Conservation (phyloP, 2,329 filamentous ascomycete genomes). For the Neofusicoccum parvum region DNA sequence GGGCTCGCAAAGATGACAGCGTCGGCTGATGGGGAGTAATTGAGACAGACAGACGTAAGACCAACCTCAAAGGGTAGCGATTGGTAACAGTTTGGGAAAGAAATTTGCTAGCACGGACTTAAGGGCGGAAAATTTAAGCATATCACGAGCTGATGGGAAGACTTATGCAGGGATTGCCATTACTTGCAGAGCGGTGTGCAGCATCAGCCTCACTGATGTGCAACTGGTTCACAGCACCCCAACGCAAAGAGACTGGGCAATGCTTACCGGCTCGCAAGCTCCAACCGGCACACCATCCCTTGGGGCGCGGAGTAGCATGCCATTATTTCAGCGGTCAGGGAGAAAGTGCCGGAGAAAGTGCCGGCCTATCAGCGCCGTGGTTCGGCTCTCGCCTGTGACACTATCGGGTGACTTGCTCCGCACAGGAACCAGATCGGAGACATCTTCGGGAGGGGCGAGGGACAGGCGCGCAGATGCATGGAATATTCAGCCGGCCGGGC, state of each 20-base stretch:
- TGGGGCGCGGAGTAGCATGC: not conserved
- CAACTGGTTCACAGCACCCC: constrained; percentile 6
- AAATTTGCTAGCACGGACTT: constrained; percentile 8
- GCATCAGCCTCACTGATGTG: constrained; percentile 12
- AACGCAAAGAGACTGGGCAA: not conserved
- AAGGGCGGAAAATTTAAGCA: not conserved
- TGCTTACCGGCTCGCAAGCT: not conserved
- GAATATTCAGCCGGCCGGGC: constrained; percentile 16
- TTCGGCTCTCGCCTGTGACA: not conserved
- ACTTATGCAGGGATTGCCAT: constrained; percentile 11
- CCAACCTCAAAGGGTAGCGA: not conserved
- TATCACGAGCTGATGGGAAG: constrained; percentile 14
- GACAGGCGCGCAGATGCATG: not conserved
- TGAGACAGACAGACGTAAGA: not conserved
- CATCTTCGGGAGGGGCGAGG: not conserved
- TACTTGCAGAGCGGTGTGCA: constrained; percentile 16
- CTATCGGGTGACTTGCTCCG: constrained; percentile 13
- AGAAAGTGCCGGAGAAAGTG: not conserved
- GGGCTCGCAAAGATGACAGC: not conserved
- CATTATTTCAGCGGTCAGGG: not conserved
- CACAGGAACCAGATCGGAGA: constrained; percentile 2
- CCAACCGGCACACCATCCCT: not conserved
- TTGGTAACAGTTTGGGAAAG: constrained; percentile 12
- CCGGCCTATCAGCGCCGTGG: not conserved
- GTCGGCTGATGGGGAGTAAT: not conserved